These are phyloP conservation scores for Uronychia setigera DNA, from an alignment of 73 alveolate species.

Conservation along the genomic window DNA sequence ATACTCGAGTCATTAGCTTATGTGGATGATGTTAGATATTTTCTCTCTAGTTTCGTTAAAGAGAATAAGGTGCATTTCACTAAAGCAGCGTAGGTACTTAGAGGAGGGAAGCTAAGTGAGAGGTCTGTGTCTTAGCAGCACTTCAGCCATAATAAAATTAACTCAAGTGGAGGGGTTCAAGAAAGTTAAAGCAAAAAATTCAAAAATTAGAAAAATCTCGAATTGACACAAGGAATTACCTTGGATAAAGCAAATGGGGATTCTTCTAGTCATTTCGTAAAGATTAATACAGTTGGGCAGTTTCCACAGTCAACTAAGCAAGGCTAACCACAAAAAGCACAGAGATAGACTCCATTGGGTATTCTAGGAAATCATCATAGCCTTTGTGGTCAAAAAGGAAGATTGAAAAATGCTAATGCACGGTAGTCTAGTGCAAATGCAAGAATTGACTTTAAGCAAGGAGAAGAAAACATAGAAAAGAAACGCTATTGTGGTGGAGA, in stretches of 20 bases:
- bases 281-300: neutral
- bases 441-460: neutral
- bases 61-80: neutral
- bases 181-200: neutral
- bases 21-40: constrained; percentile 19
- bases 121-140: constrained; percentile 6
- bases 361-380: neutral
- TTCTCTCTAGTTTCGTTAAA: neutral
- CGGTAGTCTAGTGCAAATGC: neutral
- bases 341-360: neutral
- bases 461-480: neutral
- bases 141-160: neutral
- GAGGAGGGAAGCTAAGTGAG: constrained; percentile 26
- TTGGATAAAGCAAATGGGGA: neutral
- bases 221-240: neutral
- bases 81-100: neutral
- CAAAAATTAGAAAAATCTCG: neutral
- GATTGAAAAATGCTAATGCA: neutral
- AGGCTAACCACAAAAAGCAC: too few species aligned
- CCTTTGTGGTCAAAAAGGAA: neutral
- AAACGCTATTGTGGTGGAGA: neutral
- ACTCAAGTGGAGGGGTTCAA: neutral
- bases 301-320: neutral
- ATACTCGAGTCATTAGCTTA: neutral
- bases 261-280: neutral